These are phyloP conservation scores for Leccinum sublutescens DNA, from an alignment of 768 basidiomycete species.

Conservation along the genomic window DNA sequence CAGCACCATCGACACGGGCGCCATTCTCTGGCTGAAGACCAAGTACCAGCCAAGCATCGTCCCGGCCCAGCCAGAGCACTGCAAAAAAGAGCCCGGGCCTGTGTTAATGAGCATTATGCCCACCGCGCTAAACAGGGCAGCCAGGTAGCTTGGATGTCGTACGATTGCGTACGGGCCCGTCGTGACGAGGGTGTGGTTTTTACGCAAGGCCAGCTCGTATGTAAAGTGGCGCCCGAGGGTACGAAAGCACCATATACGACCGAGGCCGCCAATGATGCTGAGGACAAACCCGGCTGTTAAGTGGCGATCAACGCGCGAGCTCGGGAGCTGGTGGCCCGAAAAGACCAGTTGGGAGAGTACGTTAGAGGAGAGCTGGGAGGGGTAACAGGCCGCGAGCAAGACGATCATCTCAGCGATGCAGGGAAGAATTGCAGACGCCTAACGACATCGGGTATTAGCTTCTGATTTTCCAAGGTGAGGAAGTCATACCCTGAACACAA, in stretches of 20 bases:
- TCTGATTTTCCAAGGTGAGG: not conserved
- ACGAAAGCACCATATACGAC: not conserved
- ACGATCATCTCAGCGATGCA: not conserved
- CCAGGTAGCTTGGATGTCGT: not conserved
- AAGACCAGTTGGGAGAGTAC: not conserved
- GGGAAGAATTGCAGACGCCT: not conserved
- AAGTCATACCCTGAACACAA: not conserved
- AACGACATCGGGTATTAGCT: not conserved
- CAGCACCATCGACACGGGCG: not conserved
- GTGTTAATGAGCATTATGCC: not conserved
- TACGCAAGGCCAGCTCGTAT: not conserved
- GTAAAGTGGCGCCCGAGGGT: not conserved
- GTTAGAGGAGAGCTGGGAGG: not conserved
- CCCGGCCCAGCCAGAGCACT: not conserved
- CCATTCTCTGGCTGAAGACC: not conserved
- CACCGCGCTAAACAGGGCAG: not conserved
- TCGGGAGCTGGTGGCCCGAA: not conserved
- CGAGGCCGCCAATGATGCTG: not conserved
- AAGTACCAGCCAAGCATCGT: not conserved
- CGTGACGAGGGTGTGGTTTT: not conserved
- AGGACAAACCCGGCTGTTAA: not conserved
- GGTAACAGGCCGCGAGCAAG: not conserved
- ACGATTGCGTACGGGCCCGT: not conserved
- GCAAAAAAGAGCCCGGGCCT: not conserved
- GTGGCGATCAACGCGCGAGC: not conserved